phyloP scores from a whole-genome alignment of 2,329 filamentous ascomycete genomes.

The Monosporascus sp. region DNA sequence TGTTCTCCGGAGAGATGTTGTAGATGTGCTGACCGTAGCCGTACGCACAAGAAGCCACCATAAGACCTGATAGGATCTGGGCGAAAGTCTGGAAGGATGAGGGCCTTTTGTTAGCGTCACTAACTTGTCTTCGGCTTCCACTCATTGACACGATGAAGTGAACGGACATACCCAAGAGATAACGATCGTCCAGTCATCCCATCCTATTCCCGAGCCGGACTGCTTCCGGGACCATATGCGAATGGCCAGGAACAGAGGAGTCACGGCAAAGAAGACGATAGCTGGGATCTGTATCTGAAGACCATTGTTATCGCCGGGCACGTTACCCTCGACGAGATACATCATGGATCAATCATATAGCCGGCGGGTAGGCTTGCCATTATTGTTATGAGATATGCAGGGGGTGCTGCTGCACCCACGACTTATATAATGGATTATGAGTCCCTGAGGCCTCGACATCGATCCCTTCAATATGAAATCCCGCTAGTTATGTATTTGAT shows the following conservation, averaged over 20 bases:
- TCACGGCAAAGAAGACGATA: slow-evolving; percentile 37
- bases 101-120: slow-evolving; percentile 2
- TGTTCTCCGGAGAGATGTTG: slow-evolving; percentile 29
- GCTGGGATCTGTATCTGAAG: slow-evolving; percentile 33
- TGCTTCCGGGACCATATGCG: slow-evolving; percentile 36
- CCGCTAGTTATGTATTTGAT: too few species aligned
- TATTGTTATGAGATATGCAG: too few species aligned
- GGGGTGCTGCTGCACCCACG: too few species aligned
- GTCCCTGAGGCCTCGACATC: too few species aligned
- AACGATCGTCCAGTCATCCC: slow-evolving; percentile 38
- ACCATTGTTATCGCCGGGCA: slow-evolving; percentile 31
- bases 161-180: slow-evolving; percentile 20
- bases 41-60: slow-evolving; percentile 35
- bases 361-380: too few species aligned
- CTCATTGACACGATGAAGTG: not conserved
- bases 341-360: not conserved
- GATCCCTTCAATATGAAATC: too few species aligned
- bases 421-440: too few species aligned
- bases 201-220: slow-evolving; percentile 30
- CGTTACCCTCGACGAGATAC: slow-evolving; percentile 19
- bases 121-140: not conserved
- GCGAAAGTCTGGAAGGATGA: slow-evolving; percentile 26
- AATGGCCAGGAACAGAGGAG: slow-evolving; percentile 34
- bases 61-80: slow-evolving; percentile 30
- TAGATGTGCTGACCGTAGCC: slow-evolving; percentile 38